Base-by-base conservation (phyloP, 768 basidiomycete genomes). In the Trametes gibbosa region DNA sequence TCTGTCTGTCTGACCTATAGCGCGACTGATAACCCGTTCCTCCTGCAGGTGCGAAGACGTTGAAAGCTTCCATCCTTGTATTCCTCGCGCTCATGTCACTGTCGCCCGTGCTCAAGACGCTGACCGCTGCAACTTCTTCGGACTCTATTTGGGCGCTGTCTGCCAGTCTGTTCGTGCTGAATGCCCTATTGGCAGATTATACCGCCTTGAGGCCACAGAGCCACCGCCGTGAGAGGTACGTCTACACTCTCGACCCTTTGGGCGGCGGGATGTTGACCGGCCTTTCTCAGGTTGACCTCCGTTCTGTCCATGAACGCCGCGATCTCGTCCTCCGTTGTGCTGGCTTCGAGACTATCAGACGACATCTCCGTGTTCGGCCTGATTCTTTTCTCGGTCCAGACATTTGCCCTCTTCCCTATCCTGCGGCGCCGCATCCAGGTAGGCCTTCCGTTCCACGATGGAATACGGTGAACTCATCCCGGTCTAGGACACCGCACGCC, bases 121-220 rank as follows among this genome's bases (percentile, higher is more conserved):
- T 99, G 68, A 96, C 94, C 27, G 90, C 92, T 39, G 92, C 95
- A 24, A 98, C 95, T 4, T 97, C 96, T 39, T 91, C 91, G 13
- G 97, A 99, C 72, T 94, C 94, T 27, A 95, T 98, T 63, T 98
- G 94, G 94, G 95, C 96, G 6, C 75, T 98, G 50, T 84, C 93
- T n/a, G 90, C 91, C 3, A 79, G 80, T 51, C 82, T 98, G 43
- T 92, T 98, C 72, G 76, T 84, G 52, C 76, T 97, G 39, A 93
- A 95, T 70, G 79, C 86, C 19, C 75, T 95, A 58, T 76, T 98
- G 48, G 90, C 90, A 14, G 93, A 97, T 73, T 96, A 93, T 70
- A 82, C 84, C 60, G 77, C 80, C 59, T 73, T 75, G 53, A 73
- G 76, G 56, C 69, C 73, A 42, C 70, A 74, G 55, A 77, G 75